Conservation (phyloP, 345 rosid species). For the Eucalyptus camaldulensis region DNA sequence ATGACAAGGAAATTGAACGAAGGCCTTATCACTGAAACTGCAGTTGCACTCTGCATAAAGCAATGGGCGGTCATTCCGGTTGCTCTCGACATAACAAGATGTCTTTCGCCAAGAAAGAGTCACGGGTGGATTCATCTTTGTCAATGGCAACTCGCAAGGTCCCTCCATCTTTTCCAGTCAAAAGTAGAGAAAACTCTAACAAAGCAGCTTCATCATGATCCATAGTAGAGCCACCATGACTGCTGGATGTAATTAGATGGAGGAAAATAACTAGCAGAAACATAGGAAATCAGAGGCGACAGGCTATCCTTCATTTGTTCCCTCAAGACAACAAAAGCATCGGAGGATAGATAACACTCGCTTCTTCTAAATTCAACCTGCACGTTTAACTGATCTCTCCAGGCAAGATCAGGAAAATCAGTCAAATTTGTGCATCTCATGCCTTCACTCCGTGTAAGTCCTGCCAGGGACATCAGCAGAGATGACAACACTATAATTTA, state of each 20-base stretch:
- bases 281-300: no score
- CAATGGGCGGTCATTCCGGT: not conserved
- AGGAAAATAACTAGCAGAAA: no score
- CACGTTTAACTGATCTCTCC: not conserved
- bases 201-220: not conserved
- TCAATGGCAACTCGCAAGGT: not conserved
- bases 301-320: no score
- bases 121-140: not conserved
- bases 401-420: not conserved
- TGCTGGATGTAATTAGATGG: not conserved
- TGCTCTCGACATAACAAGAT: not conserved
- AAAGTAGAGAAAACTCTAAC: not conserved
- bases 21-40: constrained; percentile 4
- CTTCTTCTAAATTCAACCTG: no score
- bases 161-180: not conserved
- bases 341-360: no score
- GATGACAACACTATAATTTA: not conserved
- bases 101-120: not conserved
- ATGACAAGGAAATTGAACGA: not conserved
- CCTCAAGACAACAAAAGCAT: no score
- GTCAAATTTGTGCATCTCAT: not conserved
- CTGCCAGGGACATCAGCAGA: not conserved
- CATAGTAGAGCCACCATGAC: not conserved
- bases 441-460: not conserved
- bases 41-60: not conserved